Percentiles rank a stretch among this genome's conserved stretches.
These are phyloP conservation scores for Solanum okadae DNA, from an alignment of 257 asterid genomes.

Conservation along the genomic window DNA sequence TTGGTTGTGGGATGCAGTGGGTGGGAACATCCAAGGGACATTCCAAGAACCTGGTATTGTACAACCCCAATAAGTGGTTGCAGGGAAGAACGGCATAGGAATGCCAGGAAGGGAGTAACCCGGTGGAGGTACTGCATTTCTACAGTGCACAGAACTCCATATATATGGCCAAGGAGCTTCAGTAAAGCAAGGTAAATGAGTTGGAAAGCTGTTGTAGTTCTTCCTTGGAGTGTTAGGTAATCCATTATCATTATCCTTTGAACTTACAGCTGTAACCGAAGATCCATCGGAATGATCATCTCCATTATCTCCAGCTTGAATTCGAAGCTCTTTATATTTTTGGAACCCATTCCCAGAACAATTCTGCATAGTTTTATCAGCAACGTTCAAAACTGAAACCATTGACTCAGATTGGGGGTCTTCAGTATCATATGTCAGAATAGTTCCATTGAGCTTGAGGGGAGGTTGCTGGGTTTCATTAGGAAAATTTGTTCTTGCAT, in stretches of 20 bases:
- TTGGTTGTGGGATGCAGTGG: conserved; percentile 8
- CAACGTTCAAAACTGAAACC: conserved; percentile 45
- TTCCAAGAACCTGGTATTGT: conserved; percentile 26
- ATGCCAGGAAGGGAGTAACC: conserved; percentile 32
- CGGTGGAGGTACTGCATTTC: conserved; percentile 28
- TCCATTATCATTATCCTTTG: conserved; percentile 36
- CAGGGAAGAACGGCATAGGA: conserved; percentile 51
- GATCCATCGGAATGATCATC: conserved; percentile 38
- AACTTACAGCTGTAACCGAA: conserved; percentile 22
- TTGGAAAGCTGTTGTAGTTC: conserved; percentile 32
- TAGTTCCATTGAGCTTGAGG: conserved; percentile 38
- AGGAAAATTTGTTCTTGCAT: conserved; percentile 24
- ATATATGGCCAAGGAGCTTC: conserved; percentile 75
- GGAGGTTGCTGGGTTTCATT: conserved; percentile 34
- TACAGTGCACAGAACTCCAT: conserved; percentile 53
- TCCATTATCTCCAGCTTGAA: conserved; percentile 25
- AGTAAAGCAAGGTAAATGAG: conserved; percentile 41
- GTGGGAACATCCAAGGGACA: conserved; percentile 24
- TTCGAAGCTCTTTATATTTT: conserved; percentile 28
- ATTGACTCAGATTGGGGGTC: conserved; percentile 63
- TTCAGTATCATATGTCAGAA: conserved; percentile 60
- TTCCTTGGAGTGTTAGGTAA: conserved; percentile 23
- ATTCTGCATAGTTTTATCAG: conserved; percentile 27
- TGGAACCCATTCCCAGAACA: conserved; percentile 31
- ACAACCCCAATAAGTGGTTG: conserved; percentile 68